Evolutionary conservation across 371 early-diverging fungal genomes (phyloP), one percentile per base, ranked within the genome.

Genomic region (Syncephalastrum contaminatum): DNA sequence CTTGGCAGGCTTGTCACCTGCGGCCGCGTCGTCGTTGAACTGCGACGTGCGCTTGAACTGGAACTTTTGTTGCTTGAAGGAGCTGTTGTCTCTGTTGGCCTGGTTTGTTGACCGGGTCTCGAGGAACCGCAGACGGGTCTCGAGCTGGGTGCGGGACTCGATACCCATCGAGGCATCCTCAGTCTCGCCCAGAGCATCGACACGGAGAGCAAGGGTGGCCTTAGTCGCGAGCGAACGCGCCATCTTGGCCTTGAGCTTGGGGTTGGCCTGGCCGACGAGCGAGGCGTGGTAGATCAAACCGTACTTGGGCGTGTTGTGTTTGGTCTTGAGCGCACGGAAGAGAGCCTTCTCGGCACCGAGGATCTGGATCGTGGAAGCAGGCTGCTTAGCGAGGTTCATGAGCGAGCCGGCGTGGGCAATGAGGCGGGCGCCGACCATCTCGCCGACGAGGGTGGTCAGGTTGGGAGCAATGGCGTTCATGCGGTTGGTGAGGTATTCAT

Each of bases 321-420:
- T 89, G 41, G 93, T 97, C 85, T 99, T 99, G 62, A 99, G 81
- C 20, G 99, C 97, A 61, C 96, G 81, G 90, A 96, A 97, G 43
- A 97, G 89, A 21, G 98, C 97, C 87, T 98, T 98, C 74, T 99
- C 99, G 51, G 99, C 99, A 66, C 99, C 99, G 22, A 99, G 82
- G 64, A 99, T 94, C 83, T 99, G 99, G 25, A 99, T 88, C 25
- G 99, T 99, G 16, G 94, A 94, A 44, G 99, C 96, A 30, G 99
- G 99, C 69, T 90, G 93, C 81, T 99, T 98, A 60, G 93, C 86
- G 47, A 99, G 82, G 82, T 98, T 99, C 53, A 95, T 92, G 63
- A 99, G 75, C n/a, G 93, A 91, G 55, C 99, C 99, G 47, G 97
- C 97, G 71, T 97, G 96, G 6, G 95, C 83, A 71, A 99, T 97